phyloP scores from a whole-genome alignment of 2,329 filamentous ascomycete species.

The Neoscytalidium dimidiatum region DNA sequence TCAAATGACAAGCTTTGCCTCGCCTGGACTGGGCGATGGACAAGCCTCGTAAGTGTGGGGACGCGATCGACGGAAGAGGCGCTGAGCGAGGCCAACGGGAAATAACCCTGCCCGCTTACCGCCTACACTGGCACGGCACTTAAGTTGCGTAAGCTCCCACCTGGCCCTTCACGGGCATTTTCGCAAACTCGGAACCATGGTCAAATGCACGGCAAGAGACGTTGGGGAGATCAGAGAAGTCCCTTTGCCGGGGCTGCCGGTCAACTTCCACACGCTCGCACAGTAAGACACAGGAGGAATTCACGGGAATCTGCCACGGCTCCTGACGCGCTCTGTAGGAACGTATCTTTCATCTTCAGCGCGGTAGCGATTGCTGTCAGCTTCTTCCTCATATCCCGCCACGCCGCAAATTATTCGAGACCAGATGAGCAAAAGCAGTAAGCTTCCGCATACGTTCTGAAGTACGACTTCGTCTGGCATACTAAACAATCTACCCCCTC shows the following conservation, averaged over 20 bases:
- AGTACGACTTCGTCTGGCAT: too few relatives aligned
- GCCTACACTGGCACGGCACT: too few relatives aligned
- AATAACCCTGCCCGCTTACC: too few relatives aligned
- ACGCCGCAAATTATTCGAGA: conserved; percentile 61
- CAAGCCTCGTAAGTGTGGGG: background rate
- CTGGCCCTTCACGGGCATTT: too few relatives aligned
- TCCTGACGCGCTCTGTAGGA: background rate
- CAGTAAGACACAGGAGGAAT: background rate
- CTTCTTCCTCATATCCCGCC: conserved; percentile 56
- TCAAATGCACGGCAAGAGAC: conserved; percentile 34
- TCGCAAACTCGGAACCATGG: too few relatives aligned
- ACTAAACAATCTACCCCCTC: too few relatives aligned
- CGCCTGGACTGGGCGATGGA: background rate
- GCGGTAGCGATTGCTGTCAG: conserved; percentile 53
- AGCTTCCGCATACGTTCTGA: conserved; percentile 26
- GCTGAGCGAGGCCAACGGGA: too few relatives aligned
- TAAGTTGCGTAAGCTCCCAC: too few relatives aligned
- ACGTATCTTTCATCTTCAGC: conserved; percentile 56
- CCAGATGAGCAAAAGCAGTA: conserved; percentile 63
- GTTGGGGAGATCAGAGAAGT: conserved; percentile 35
- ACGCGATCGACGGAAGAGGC: background rate
- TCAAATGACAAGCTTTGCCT: background rate
- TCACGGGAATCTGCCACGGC: background rate
- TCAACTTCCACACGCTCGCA: conserved; percentile 9
- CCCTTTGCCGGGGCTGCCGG: background rate